Conservation (phyloP, 2,329 filamentous ascomycete genomes). For the Bipolaris victoriae region DNA sequence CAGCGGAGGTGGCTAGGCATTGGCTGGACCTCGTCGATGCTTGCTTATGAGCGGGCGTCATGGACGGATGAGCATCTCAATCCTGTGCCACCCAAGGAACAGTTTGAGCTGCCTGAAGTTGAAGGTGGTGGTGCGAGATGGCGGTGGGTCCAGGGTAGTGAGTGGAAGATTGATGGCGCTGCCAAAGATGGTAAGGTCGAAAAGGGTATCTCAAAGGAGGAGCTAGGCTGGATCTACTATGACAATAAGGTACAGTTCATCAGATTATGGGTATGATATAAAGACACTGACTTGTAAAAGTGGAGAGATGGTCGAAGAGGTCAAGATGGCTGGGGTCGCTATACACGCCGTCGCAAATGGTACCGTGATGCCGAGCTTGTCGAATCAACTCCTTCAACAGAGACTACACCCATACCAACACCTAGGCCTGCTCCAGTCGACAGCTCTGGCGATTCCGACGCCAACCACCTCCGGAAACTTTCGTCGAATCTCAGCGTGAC, state of each 20-base stretch:
- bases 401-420: constrained; percentile 53
- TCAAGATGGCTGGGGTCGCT: constrained; percentile 89
- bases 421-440: constrained; percentile 42
- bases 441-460: constrained; percentile 31
- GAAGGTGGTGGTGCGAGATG: constrained; percentile 68
- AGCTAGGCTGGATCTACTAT: constrained; percentile 93
- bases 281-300: constrained; percentile 52
- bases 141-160: constrained; percentile 84
- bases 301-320: constrained; percentile 89
- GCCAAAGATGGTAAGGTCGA: constrained; percentile 43
- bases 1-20: constrained; percentile 93
- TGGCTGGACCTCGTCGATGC: constrained; percentile 90
- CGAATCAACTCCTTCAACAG: constrained; percentile 64
- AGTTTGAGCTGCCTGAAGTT: constrained; percentile 71
- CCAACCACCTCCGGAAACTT: constrained; percentile 29
- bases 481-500: constrained; percentile 34
- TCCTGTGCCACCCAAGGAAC: constrained; percentile 73
- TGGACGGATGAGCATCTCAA: constrained; percentile 99
- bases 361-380: constrained; percentile 95
- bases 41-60: constrained; percentile 84
- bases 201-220: constrained; percentile 50
- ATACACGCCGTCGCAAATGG: constrained; percentile 94
- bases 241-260: constrained; percentile 78
- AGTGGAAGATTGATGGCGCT: constrained; percentile 85
- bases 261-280: not conserved